Conservation (phyloP, 2,329 filamentous ascomycete species). For the Byssothecium circinans region DNA sequence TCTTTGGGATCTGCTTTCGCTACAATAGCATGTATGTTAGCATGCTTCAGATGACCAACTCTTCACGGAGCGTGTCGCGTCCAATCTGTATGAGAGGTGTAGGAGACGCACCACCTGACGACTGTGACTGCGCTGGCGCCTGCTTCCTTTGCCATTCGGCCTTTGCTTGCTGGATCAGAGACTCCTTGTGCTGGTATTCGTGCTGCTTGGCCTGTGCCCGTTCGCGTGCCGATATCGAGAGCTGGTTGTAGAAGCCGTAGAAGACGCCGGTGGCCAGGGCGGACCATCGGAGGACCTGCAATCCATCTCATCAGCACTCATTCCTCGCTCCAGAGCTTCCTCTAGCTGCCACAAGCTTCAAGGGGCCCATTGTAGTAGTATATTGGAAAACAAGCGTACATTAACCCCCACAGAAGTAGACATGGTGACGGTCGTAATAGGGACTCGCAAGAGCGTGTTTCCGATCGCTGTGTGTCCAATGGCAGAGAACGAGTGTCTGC, state of each 20-base stretch:
- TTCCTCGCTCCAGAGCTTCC: slow-evolving; percentile 4
- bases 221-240: slow-evolving; percentile 71
- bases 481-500: slow-evolving; percentile 23
- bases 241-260: slow-evolving; percentile 95
- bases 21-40: slow-evolving; percentile 46
- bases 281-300: slow-evolving; percentile 93
- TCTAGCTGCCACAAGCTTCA: not conserved
- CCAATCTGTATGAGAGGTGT: not conserved
- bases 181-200: slow-evolving; percentile 88
- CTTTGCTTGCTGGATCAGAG: slow-evolving; percentile 91
- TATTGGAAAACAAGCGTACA: slow-evolving; percentile 44
- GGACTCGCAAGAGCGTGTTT: slow-evolving; percentile 20
- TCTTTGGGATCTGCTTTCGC: slow-evolving; percentile 69
- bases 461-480: slow-evolving; percentile 32
- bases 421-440: slow-evolving; percentile 38
- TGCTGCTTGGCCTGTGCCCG: slow-evolving; percentile 71
- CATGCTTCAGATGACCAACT: not conserved
- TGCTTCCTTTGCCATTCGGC: slow-evolving; percentile 84
- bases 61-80: not conserved
- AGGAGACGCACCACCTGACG: slow-evolving; percentile 30
- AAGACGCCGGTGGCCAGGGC: slow-evolving; percentile 88
- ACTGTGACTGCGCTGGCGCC: slow-evolving; percentile 34
- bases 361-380: not conserved
- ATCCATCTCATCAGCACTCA: slow-evolving; percentile 26
- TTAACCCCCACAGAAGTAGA: slow-evolving; percentile 55